Percentiles rank a stretch among this genome's conserved stretches.
Evolutionary conservation across 2,329 filamentous ascomycete species (phyloP).

Genomic region (Trichoderma arundinaceum): DNA sequence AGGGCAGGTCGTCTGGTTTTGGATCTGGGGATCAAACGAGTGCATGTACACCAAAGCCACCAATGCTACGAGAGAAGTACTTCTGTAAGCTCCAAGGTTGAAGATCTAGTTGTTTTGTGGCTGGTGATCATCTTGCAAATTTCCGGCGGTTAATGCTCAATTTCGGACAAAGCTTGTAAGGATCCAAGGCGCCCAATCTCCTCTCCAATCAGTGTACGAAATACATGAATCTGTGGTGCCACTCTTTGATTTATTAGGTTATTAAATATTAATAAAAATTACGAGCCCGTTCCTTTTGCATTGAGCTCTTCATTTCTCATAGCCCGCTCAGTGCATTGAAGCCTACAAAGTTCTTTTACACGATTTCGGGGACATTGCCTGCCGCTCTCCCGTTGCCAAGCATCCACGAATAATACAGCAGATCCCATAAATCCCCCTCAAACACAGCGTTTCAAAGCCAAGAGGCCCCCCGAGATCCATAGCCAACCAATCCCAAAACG

Average conservation of each 20-base stretch:
- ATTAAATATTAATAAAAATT: background rate
- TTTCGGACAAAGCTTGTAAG: constrained; percentile 10
- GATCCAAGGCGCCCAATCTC: background rate
- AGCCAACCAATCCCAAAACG: constrained; percentile 19
- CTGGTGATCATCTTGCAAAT: constrained; percentile 9
- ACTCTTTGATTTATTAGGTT: too few species aligned
- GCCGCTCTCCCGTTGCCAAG: background rate
- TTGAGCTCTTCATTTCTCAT: constrained; percentile 4
- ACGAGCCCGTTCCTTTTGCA: constrained; percentile 4
- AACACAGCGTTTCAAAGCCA: constrained; percentile 15
- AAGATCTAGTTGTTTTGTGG: background rate
- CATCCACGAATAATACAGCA: too few species aligned
- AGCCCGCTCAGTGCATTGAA: background rate
- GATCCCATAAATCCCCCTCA: background rate
- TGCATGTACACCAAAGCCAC: background rate
- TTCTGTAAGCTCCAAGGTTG: background rate
- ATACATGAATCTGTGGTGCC: background rate
- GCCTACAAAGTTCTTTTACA: background rate
- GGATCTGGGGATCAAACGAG: constrained; percentile 8
- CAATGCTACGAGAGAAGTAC: background rate
- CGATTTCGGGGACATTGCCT: background rate
- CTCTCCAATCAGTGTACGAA: background rate
- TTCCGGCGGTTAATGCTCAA: constrained; percentile 26
- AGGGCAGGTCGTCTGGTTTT: constrained; percentile 12
- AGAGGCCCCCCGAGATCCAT: background rate